Evolutionary conservation across 1,284 basidiomycete genomes (phyloP), one percentile per base, ranked within the genome.

Genomic region (Heterobasidion parviporum): DNA sequence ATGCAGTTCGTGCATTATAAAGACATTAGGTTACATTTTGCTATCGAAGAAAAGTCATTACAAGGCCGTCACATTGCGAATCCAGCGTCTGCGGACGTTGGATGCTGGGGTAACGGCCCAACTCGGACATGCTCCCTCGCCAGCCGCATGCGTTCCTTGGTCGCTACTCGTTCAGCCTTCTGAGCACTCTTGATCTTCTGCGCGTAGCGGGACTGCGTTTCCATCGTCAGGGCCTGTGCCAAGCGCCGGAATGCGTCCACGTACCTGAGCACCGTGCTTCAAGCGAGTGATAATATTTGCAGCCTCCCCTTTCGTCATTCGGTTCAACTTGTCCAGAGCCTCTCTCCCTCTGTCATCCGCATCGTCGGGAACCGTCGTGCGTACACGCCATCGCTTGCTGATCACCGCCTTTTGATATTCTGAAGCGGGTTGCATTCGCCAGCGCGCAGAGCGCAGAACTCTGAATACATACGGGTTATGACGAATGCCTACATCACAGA

Each of bases 211-310:
- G 72, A 70, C 85, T 89, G 57, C 10, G 20, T 16, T 44, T 38
- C 15, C 36, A 8, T n/a, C 9, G n/a, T 56, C 20, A 58, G 41
- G 41, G 55, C 36, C 16, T 34, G n/a, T 6, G 45, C 18, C 10
- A 14, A 48, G 3, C 16, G 16, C 18, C 33, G 38, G 46, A 15
- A 8, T 26, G 26, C 26, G 26, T 26, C 26, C 34, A 18, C 71
- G 34, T 64, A 87, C 88, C 71, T 81, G 73, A 38, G 86, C 87
- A 20, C 91, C 92, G 64, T 93, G 85, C 65, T 82, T 88, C 57
- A 91, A 59, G 9, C 89, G 80, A 20, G 83, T 84, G 58, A 94
- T 87, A 45, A 93, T 81, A 60, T 85, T 84, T 0, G 83, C 85
- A 34, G 91, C 89, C 60, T 89, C 78, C 1, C 92, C 91, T 68